Evolutionary conservation across 768 basidiomycete species (phyloP), one percentile per base, ranked within the genome.

Genomic region (Dictyophora rubrovolvata): DNA sequence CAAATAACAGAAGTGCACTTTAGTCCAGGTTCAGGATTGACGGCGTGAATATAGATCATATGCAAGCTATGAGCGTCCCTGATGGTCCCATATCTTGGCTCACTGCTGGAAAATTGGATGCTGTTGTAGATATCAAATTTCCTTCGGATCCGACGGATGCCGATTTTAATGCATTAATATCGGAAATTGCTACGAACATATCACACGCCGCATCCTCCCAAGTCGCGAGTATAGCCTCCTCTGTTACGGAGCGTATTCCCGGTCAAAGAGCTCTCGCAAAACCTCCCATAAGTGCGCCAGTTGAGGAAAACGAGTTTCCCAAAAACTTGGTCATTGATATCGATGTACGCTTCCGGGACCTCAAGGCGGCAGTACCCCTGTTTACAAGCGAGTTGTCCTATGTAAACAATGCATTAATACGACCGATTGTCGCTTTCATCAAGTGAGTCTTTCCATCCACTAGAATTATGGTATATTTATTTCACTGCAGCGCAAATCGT

Each of bases 361-460:
- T 99, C 68, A 97, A 97, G 72, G 94, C 96, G 46, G 87, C 84
- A 21, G 90, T 99, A 12, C 96, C 96, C 1, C 79, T 95, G 54
- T 97, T 94, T 73, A 85, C 92, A 34, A 79, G 77, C 49, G 90
- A 96, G 67, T 69, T 99, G 59, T 89, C 89, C 48, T 91, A 95
- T 66, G 86, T 90, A 62, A 96, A 95, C 66, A 89, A 86, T 66
- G 96, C 96, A 20, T 74, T 98, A 22, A 87, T 96, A 51, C 71
- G 96, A 65, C 94, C 96, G 3, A 97, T 99, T 62, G 96, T 98
- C 16, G 95, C 93, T 1, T 99, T 99, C 69, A 94, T 97, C 85
- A 96, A 96, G 93, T 94, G 65, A 61, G 37, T 55, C 16, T 36
- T 9, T 5, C 51, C 46, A 16, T 12, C 34, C n/a, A 16, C 8